phyloP scores from a whole-genome alignment of 2,329 filamentous ascomycete species.

The Lachnellula subtilissima region DNA sequence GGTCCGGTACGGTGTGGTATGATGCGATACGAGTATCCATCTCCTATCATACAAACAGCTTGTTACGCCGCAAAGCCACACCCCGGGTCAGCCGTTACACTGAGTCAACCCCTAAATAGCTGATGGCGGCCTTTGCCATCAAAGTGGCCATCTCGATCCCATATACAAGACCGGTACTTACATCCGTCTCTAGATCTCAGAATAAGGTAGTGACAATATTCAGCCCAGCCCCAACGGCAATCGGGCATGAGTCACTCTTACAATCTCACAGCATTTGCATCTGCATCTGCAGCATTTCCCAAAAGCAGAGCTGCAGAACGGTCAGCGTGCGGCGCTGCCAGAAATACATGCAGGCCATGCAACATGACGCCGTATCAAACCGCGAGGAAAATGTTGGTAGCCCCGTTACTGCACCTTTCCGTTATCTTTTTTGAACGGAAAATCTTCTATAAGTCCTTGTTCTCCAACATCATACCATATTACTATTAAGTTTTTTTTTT shows the following conservation, averaged over 20 bases:
- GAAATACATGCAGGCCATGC: slow-evolving; percentile 9
- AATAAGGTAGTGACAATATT: no score
- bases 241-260: background rate
- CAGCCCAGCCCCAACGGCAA: no score
- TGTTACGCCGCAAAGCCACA: no score
- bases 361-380: slow-evolving; percentile 7
- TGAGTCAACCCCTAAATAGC: background rate
- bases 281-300: slow-evolving; percentile 1
- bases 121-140: background rate
- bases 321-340: slow-evolving; percentile 11
- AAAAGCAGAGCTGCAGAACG: background rate
- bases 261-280: slow-evolving; percentile 2
- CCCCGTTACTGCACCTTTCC: no score
- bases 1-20: background rate
- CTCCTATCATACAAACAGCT: no score
- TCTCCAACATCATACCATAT: no score
- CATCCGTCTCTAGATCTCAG: no score
- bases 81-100: no score
- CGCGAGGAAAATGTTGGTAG: background rate
- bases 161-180: no score
- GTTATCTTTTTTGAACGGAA: no score
- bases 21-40: background rate
- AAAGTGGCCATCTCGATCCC: no score
- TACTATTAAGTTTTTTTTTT: background rate
- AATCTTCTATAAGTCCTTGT: no score